Percentiles rank a stretch among this genome's conserved stretches.
phyloP scores from a whole-genome alignment of 768 basidiomycete genomes.

The Lactarius vividus region DNA sequence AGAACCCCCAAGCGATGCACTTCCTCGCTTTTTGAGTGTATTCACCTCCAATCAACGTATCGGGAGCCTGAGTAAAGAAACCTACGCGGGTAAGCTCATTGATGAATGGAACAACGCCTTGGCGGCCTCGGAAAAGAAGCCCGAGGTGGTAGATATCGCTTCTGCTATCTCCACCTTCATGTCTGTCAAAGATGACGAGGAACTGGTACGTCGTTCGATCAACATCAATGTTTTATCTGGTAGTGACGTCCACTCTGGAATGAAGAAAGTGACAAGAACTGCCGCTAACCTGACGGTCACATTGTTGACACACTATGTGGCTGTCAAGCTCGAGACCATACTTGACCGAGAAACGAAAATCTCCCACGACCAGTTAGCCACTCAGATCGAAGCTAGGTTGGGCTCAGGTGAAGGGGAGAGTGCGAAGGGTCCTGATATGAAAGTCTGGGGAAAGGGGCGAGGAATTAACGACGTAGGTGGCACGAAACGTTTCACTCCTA shows the following conservation, averaged over 20 bases:
- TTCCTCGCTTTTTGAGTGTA: conserved; percentile 62
- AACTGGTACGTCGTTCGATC: conserved; percentile 57
- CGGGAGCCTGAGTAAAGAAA: conserved; percentile 79
- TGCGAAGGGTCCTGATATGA: conserved; percentile 87
- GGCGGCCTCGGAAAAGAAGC: conserved; percentile 51
- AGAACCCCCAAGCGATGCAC: conserved; percentile 69
- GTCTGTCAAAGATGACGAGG: conserved; percentile 89
- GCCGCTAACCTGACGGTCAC: conserved; percentile 83
- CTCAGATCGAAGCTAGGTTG: conserved; percentile 82
- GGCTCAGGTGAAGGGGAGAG: conserved; percentile 79
- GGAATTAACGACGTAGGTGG: conserved; percentile 67
- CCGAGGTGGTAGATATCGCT: conserved; percentile 78
- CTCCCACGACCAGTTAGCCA: conserved; percentile 80
- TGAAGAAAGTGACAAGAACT: conserved; percentile 71
- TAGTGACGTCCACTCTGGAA: conserved; percentile 19
- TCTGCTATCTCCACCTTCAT: conserved; percentile 73
- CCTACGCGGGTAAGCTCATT: conserved; percentile 79
- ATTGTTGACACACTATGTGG: conserved; percentile 80
- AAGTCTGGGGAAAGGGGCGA: conserved; percentile 81
- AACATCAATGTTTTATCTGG: neutral
- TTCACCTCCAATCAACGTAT: conserved; percentile 64
- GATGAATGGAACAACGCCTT: conserved; percentile 80
- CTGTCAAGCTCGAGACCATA: conserved; percentile 84
- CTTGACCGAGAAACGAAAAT: conserved; percentile 91
- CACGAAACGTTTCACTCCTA: conserved; percentile 5